These are phyloP conservation scores for Lolium rigidum DNA, from an alignment of 176 grass and related monocot species.

Conservation along the genomic window DNA sequence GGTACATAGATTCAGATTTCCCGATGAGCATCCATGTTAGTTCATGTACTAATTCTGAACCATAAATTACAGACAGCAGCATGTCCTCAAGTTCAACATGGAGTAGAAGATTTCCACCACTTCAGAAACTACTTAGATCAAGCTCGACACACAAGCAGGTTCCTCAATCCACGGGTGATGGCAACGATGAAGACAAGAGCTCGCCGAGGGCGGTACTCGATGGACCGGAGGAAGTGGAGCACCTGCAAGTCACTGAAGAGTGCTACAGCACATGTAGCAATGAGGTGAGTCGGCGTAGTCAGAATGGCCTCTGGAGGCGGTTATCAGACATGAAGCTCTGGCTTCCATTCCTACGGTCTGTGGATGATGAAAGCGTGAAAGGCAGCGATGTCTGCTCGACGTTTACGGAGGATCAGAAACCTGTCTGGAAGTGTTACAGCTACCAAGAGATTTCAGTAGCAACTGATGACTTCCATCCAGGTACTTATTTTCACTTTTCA, in stretches of 20 bases:
- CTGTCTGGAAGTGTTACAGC: conserved; percentile 80
- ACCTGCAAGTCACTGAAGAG: conserved; percentile 49
- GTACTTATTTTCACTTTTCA: conserved; percentile 33
- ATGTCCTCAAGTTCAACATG: conserved; percentile 67
- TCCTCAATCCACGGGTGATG: conserved; percentile 42
- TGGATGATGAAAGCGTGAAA: conserved; percentile 50
- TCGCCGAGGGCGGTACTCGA: conserved; percentile 79
- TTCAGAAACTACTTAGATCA: conserved; percentile 74
- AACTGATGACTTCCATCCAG: conserved; percentile 78
- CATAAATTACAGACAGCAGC: conserved; percentile 48
- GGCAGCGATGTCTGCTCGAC: conserved; percentile 49
- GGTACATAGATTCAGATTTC: background rate
- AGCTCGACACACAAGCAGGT: conserved; percentile 55
- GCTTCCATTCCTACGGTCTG: conserved; percentile 64
- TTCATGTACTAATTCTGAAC: conserved; percentile 15
- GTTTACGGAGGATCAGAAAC: conserved; percentile 65
- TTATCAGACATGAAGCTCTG: conserved; percentile 71
- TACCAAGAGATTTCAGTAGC: conserved; percentile 75
- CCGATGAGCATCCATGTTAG: background rate
- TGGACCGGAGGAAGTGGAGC: conserved; percentile 54
- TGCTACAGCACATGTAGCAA: conserved; percentile 73
- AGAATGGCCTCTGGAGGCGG: conserved; percentile 68
- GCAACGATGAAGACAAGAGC: conserved; percentile 59
- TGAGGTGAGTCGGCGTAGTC: conserved; percentile 47
- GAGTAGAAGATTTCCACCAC: conserved; percentile 63